These are phyloP conservation scores for Rhizophora apiculata DNA, from an alignment of 345 rosid genomes.

Conservation along the genomic window DNA sequence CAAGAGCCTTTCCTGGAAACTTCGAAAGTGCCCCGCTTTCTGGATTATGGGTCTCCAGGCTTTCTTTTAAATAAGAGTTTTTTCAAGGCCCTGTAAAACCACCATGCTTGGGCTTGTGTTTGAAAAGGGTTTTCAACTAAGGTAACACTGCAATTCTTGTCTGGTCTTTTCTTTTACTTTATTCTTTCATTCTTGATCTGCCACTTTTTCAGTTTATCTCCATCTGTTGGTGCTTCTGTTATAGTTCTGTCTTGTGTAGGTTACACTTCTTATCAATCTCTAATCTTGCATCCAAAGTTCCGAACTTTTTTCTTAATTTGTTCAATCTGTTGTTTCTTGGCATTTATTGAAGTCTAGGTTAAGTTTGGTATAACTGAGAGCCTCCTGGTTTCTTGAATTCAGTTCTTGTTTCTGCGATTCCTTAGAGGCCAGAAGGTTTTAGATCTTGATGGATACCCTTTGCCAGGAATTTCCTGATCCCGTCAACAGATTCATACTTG, in stretches of 20 bases:
- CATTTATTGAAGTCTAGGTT: not conserved
- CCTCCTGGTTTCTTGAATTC: not conserved
- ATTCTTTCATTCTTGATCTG: not conserved
- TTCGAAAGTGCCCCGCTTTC: constrained; percentile 6
- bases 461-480: constrained; percentile 16
- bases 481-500: constrained; percentile 11
- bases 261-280: not conserved
- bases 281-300: not conserved
- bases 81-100: not conserved
- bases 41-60: not conserved
- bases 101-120: not conserved
- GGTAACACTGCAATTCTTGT: not conserved
- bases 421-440: not conserved
- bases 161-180: not conserved
- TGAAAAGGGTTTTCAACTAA: not conserved
- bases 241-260: not conserved
- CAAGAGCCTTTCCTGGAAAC: not conserved
- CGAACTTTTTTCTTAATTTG: not conserved
- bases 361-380: not conserved
- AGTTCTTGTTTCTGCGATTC: not conserved
- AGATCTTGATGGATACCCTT: constrained; percentile 18
- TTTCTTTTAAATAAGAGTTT: constrained; percentile 7
- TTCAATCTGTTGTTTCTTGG: not conserved
- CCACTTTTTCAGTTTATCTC: not conserved
- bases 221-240: not conserved